These are phyloP conservation scores for Mollisiaceae sp. DNA, from an alignment of 2,329 filamentous ascomycete genomes.

Conservation along the genomic window DNA sequence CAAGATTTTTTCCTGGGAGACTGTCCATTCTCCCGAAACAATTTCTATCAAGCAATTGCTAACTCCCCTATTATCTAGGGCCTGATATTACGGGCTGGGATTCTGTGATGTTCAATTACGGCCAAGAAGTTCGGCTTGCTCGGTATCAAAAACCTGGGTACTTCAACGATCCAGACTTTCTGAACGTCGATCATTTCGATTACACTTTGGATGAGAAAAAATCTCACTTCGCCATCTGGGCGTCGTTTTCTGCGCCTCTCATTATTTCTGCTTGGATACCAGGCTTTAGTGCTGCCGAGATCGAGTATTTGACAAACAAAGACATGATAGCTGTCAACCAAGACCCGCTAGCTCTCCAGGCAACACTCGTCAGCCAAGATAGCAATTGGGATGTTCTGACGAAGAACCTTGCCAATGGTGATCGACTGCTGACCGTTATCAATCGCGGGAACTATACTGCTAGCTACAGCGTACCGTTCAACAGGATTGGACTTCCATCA, in stretches of 20 bases:
- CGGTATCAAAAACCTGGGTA: conserved; percentile 46
- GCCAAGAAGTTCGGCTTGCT: conserved; percentile 42
- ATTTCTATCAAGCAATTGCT: too few relatives aligned
- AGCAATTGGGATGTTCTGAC: conserved; percentile 51
- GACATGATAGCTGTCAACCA: conserved; percentile 38
- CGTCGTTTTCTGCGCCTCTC: conserved; percentile 38
- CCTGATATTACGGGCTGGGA: conserved; percentile 46
- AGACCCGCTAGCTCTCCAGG: conserved; percentile 41
- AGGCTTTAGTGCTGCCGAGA: conserved; percentile 42
- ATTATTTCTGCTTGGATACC: conserved; percentile 43
- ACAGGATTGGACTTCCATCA: conserved; percentile 36
- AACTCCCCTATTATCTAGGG: conserved; percentile 4
- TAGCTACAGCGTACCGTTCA: conserved; percentile 41
- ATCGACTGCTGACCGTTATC: conserved; percentile 53
- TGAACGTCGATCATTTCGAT: conserved; percentile 39
- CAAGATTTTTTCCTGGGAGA: too few relatives aligned
- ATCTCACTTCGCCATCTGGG: conserved; percentile 40
- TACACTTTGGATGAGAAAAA: conserved; percentile 36
- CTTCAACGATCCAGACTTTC: conserved; percentile 42
- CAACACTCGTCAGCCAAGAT: conserved; percentile 52
- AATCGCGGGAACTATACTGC: conserved; percentile 47
- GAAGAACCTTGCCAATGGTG: conserved; percentile 52
- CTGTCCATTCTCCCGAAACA: too few relatives aligned
- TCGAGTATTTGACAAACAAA: conserved; percentile 46
- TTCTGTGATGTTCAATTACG: conserved; percentile 55